Percentiles rank a stretch among this genome's conserved stretches.
phyloP scores from a whole-genome alignment of 306 rosid species.

The Trifolium fragiferum region DNA sequence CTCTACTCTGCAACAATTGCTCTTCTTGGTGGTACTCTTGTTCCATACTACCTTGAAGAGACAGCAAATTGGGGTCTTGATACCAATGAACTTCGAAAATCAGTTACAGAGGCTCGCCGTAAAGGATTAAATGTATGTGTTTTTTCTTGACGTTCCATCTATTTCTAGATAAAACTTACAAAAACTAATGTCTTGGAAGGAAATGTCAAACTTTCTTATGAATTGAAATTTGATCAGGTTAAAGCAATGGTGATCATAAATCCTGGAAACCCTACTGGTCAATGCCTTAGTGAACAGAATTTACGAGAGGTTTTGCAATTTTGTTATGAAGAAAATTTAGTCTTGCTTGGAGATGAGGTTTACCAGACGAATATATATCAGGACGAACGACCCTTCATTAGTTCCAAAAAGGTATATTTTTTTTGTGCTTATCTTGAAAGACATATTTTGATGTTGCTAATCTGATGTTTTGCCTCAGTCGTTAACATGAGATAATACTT shows the following conservation, averaged over 20 bases:
- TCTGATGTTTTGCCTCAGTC: slow-evolving; percentile 31
- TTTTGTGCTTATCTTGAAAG: slow-evolving; percentile 42
- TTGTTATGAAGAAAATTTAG: slow-evolving; percentile 82
- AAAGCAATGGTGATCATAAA: slow-evolving; percentile 99
- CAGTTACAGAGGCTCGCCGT: slow-evolving; percentile 75
- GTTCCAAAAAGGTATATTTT: slow-evolving; percentile 77
- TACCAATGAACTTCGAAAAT: slow-evolving; percentile 67
- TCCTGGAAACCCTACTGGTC: slow-evolving; percentile 99
- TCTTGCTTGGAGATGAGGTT: slow-evolving; percentile 97
- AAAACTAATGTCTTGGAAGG: slow-evolving; percentile 28
- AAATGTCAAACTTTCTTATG: slow-evolving; percentile 22
- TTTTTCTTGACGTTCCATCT: slow-evolving; percentile 36
- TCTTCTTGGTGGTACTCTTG: slow-evolving; percentile 89
- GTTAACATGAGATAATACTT: slow-evolving; percentile 30
- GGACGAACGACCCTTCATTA: slow-evolving; percentile 91
- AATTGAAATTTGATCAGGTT: slow-evolving; percentile 61
- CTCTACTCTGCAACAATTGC: slow-evolving; percentile 95
- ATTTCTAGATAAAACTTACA: slow-evolving; percentile 29
- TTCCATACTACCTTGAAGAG: slow-evolving; percentile 98
- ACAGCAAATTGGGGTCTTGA: slow-evolving; percentile 99
- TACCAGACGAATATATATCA: slow-evolving; percentile 97
- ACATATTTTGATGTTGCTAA: slow-evolving; percentile 41
- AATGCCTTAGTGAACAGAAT: slow-evolving; percentile 89
- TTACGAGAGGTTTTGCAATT: slow-evolving; percentile 73
- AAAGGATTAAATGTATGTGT: slow-evolving; percentile 78